Conservation (phyloP, 2,329 filamentous ascomycete genomes). For the Neoarthrinium moseri region DNA sequence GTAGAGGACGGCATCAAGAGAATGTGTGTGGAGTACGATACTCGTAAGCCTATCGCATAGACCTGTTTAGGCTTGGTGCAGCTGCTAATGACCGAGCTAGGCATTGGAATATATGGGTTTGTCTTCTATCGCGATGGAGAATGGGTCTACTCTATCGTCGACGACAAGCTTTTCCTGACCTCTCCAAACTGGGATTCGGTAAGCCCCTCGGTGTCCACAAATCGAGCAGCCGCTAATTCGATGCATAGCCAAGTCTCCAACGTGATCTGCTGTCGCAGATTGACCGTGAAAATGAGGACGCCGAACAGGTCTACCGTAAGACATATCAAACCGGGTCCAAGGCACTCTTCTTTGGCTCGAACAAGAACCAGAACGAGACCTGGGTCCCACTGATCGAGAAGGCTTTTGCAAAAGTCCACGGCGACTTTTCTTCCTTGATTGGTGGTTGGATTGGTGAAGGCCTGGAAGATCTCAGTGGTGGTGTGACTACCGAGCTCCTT, state of each 20-base stretch:
- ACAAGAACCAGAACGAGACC: constrained; percentile 74
- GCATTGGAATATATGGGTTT: constrained; percentile 84
- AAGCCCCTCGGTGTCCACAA: not conserved
- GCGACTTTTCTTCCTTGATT: constrained; percentile 69
- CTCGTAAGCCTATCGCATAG: constrained; percentile 39
- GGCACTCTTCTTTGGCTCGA: constrained; percentile 76
- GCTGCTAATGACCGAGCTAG: constrained; percentile 42
- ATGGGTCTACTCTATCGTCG: constrained; percentile 89
- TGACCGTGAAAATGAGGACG: constrained; percentile 69
- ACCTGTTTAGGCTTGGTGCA: not conserved
- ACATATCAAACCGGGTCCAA: constrained; percentile 74
- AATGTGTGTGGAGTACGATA: constrained; percentile 74
- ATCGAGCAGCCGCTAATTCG: not conserved
- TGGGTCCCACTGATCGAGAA: constrained; percentile 82
- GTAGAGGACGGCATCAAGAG: constrained; percentile 68
- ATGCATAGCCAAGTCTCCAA: constrained; percentile 59
- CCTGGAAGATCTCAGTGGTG: constrained; percentile 62
- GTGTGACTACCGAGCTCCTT: constrained; percentile 68
- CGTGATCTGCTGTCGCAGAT: constrained; percentile 73
- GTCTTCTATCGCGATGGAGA: constrained; percentile 86
- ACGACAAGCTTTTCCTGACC: constrained; percentile 85
- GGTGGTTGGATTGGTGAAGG: constrained; percentile 69
- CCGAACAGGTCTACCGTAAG: constrained; percentile 68
- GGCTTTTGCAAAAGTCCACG: constrained; percentile 81
- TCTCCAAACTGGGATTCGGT: constrained; percentile 76